Evolutionary conservation across 805 yeast species (phyloP).

Genomic region (Metschnikowia bowlesiae): DNA sequence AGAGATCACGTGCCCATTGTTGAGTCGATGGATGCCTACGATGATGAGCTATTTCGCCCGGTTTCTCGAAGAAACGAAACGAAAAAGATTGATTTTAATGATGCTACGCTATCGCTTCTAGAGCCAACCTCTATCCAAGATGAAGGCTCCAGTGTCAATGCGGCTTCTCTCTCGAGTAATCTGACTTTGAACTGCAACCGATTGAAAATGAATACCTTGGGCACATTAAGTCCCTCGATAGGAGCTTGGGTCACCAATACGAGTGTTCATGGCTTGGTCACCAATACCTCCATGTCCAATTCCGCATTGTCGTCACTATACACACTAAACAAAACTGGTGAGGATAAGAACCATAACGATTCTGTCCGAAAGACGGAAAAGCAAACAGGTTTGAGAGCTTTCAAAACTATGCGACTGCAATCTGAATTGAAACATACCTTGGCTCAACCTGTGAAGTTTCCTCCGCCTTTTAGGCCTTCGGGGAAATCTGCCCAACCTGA

Average conservation of each 20-base stretch:
- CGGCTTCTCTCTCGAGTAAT: neutral
- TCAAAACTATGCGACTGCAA: neutral
- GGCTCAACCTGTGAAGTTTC: neutral
- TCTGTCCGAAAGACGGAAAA: too few relatives aligned
- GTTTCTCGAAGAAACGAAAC: conserved; percentile 8
- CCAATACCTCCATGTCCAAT: conserved; percentile 22
- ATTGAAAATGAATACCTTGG: neutral
- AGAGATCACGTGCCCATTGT: conserved; percentile 37
- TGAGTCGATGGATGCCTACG: conserved; percentile 68
- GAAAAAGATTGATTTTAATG: conserved; percentile 5
- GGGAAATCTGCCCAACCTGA: neutral
- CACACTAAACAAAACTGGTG: conserved; percentile 26
- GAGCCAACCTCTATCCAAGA: conserved; percentile 9
- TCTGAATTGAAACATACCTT: neutral
- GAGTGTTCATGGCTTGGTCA: conserved; percentile 35
- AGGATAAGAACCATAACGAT: neutral
- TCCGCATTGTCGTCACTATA: conserved; percentile 39
- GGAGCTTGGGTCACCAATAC: conserved; percentile 21
- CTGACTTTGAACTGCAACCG: neutral
- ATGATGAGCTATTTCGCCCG: conserved; percentile 48
- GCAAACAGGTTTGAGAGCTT: neutral
- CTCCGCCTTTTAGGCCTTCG: neutral
- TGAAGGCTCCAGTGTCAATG: neutral
- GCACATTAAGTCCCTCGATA: neutral
- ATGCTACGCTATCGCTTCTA: conserved; percentile 27